Evolutionary conservation across 495 filamentous ascomycete genomes (phyloP).

Genomic region (Penicillium silybi): DNA sequence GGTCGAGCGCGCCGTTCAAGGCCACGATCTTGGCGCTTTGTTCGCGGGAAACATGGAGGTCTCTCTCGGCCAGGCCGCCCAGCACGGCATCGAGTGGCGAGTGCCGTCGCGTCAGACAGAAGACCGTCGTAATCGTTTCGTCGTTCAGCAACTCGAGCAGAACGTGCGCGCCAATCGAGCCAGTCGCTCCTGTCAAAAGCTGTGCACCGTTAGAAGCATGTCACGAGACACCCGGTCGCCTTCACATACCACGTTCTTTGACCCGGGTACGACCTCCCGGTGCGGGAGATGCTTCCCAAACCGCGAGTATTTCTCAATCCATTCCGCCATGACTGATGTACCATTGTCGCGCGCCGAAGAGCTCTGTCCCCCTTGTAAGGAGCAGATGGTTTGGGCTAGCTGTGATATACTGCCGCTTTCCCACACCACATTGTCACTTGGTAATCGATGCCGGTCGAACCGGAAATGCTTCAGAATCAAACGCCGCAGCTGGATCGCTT

Average conservation of each 20-base stretch:
- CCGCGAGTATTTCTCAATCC: too few species aligned
- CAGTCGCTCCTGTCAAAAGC: conserved; percentile 60
- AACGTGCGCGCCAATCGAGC: conserved; percentile 53
- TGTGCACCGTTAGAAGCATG: conserved; percentile 15
- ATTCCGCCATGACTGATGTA: too few species aligned
- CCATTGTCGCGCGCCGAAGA: too few species aligned
- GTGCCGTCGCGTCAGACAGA: conserved; percentile 49
- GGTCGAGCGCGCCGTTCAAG: conserved; percentile 36
- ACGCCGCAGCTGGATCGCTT: conserved; percentile 53
- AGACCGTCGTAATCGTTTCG: conserved; percentile 40
- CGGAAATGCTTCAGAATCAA: conserved; percentile 45
- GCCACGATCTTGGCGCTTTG: conserved; percentile 35
- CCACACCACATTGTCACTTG: conserved; percentile 45
- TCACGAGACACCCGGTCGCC: too few species aligned
- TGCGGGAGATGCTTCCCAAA: too few species aligned
- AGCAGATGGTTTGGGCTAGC: conserved; percentile 42
- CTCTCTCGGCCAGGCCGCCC: conserved; percentile 30
- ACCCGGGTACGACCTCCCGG: conserved; percentile 14
- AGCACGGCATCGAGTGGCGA: conserved; percentile 23
- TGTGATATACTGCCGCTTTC: conserved; percentile 44
- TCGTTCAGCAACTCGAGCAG: conserved; percentile 45
- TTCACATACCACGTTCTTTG: conserved; percentile 39
- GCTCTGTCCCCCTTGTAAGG: too few species aligned
- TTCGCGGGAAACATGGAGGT: conserved; percentile 22
- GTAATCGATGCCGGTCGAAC: conserved; percentile 24